Evolutionary conservation across 2,329 filamentous ascomycete species (phyloP), one percentile per base, ranked within the genome.

Genomic region (Tympanopsis confertula): DNA sequence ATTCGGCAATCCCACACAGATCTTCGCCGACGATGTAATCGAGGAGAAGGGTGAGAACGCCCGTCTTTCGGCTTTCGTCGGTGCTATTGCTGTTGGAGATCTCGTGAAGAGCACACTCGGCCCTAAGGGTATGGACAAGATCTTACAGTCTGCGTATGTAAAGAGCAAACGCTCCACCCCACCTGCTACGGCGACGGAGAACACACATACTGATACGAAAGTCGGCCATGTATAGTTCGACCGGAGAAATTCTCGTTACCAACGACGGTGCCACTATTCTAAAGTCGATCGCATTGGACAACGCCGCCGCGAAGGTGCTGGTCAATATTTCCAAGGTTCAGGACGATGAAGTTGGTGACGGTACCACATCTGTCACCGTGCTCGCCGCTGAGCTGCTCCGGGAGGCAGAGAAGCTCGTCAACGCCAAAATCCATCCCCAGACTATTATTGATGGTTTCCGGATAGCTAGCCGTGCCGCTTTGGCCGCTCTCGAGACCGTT

Each of bases 271-370:
- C 91, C 45, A 98, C 91, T 18, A 98, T 98, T 50, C 76, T 98
- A 46, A 98, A 98, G 66, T 86, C 89, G 38, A 98, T 98, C 61
- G 91, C 91, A 32, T 82, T 98, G 55, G 91, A 98, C 62, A 98
- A 98, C 58, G 91, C 91, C 32, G 91, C 91, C 17, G 91, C 91
- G 39, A 98, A 98, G 67, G 91, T 98, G 4, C 73, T 98, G 32
- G 91, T 98, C 57, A 98, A 98, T 62, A 96, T 98, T 52, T 96
- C 89, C 45, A 98, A 98, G 66, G 91, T 98, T 4, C 91, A 98
- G 60, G 91, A 98, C 54, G 91, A 98, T 57, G 91, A 98, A 62
- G 89, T 98, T 18, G 91, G 91, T 55, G 91, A 98, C 58, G 91
- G 91, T 41, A 98, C 91, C 35, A 98, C 91, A 17, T 96, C 88